Evolutionary conservation across 495 filamentous ascomycete species (phyloP), one percentile per base, ranked within the genome.

Genomic region (Podospora didyma): DNA sequence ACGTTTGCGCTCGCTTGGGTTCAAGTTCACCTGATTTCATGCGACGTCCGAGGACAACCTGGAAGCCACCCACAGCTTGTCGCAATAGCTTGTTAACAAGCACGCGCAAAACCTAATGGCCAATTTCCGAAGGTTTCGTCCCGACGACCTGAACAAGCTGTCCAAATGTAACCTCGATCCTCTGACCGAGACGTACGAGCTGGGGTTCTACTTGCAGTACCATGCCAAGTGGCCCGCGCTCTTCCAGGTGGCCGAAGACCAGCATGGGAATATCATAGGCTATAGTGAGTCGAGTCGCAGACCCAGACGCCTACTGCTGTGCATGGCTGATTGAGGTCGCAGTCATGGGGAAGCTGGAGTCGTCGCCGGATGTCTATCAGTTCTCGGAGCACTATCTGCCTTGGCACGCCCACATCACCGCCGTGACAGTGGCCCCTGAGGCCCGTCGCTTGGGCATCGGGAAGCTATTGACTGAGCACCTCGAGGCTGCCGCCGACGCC

Each of bases 381-480:
- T 82, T 83, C 64, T 90, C 86, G 50, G 80, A 87, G 61, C 89
- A 95, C 74, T 96, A 93, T 72, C 88, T 93, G 19, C 92, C 95
- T 22, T 97, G 90, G 89, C 94, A 97, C 73, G 94, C 92, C 26
- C 94, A 98, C 74, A 96, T 98, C 73, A 98, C 94, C 17, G 92
- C 92, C 39, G 79, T 98, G 17, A 97, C 94, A 2, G 90, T 98
- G 22, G 89, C 92, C 14, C 94, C 94, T 0, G 82, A 86, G 62
- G 90, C 86, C 56, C 86, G 93, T 17, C 85, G 93, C 24, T 82
- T 92, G 21, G 93, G 94, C 22, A 86, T 96, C 47, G 94, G 93
- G 24, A 87, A 86, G 49, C 80, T 81, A 24, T 80, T 97, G 24
- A 91, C 88, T 5, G 79, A 85, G 66, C 83, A 87, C 46, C 82